These are phyloP conservation scores for Sporothrix sp. DNA, from an alignment of 2,329 filamentous ascomycete genomes.

Conservation along the genomic window DNA sequence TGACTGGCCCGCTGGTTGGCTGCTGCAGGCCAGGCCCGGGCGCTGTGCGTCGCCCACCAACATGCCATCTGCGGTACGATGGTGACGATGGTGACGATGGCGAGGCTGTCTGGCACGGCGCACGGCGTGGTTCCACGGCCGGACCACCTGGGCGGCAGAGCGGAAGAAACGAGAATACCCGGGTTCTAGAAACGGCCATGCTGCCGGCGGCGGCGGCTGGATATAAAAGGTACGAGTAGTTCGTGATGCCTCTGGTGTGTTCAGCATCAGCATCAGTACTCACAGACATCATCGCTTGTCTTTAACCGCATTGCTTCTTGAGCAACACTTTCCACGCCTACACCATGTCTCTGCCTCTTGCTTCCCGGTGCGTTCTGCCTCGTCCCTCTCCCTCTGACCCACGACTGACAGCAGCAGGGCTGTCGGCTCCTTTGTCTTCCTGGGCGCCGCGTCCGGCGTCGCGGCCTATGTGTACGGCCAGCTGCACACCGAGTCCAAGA, in stretches of 20 bases:
- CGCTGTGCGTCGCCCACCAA: background rate
- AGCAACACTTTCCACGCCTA: no score
- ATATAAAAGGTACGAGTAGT: background rate
- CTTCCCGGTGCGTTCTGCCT: no score
- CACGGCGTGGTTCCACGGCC: background rate
- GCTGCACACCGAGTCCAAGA: slow-evolving; percentile 25
- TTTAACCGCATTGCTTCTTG: no score
- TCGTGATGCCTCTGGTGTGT: background rate
- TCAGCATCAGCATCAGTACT: background rate
- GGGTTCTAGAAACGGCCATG: no score
- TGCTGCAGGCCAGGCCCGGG: no score
- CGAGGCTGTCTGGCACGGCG: background rate
- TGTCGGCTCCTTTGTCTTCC: slow-evolving; percentile 13
- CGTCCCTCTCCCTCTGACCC: no score
- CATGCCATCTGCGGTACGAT: slow-evolving; percentile 6
- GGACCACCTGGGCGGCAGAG: no score
- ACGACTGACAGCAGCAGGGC: slow-evolving; percentile 12
- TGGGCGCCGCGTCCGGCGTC: slow-evolving; percentile 20
- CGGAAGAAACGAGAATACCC: background rate
- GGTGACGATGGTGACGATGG: background rate
- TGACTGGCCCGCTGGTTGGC: background rate
- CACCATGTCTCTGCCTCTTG: slow-evolving; percentile 23
- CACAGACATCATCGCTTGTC: slow-evolving; percentile 1
- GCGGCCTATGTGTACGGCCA: slow-evolving; percentile 27
- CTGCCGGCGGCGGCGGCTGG: no score